Percentiles rank a stretch among this genome's conserved stretches.
phyloP scores from a whole-genome alignment of 495 filamentous ascomycete species.

The Thermothielavioides terrestris region DNA sequence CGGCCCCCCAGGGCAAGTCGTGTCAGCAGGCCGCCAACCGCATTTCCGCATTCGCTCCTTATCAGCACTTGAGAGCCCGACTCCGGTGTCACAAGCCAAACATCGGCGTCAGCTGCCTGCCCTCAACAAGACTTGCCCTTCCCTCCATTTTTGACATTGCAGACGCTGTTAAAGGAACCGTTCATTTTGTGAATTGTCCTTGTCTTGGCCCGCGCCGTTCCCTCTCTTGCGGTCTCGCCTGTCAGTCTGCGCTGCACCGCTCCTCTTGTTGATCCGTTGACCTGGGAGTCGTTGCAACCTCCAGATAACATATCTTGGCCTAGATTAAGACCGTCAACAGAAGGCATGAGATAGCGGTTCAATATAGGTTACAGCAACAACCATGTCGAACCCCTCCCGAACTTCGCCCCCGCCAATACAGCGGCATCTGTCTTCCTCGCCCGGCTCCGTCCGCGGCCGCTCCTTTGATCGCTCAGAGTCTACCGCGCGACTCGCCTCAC shows the following conservation, averaged over 20 bases:
- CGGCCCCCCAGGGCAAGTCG: no score
- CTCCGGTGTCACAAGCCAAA: neutral
- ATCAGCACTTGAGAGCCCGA: neutral
- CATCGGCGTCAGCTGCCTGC: neutral
- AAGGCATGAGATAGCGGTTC: slow-evolving; percentile 16
- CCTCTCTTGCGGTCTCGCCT: neutral
- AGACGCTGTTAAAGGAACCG: neutral
- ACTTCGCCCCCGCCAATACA: slow-evolving; percentile 29
- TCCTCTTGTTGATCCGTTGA: neutral
- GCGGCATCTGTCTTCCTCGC: slow-evolving; percentile 38
- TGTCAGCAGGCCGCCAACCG: no score
- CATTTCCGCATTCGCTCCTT: neutral
- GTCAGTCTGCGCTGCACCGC: neutral
- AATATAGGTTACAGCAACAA: slow-evolving; percentile 1
- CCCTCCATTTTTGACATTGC: neutral
- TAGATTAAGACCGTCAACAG: no score
- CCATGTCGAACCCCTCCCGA: slow-evolving; percentile 31
- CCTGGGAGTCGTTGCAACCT: neutral
- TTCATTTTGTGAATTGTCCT: neutral
- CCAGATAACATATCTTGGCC: no score
- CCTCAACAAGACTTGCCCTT: no score
- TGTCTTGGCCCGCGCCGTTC: neutral
- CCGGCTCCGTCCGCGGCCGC: slow-evolving; percentile 37
- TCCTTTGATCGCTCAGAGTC: slow-evolving; percentile 50
- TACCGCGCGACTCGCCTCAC: slow-evolving; percentile 65